Conservation (phyloP, 1,139 yeast genomes). For the Kluyveromyces sp. region DNA sequence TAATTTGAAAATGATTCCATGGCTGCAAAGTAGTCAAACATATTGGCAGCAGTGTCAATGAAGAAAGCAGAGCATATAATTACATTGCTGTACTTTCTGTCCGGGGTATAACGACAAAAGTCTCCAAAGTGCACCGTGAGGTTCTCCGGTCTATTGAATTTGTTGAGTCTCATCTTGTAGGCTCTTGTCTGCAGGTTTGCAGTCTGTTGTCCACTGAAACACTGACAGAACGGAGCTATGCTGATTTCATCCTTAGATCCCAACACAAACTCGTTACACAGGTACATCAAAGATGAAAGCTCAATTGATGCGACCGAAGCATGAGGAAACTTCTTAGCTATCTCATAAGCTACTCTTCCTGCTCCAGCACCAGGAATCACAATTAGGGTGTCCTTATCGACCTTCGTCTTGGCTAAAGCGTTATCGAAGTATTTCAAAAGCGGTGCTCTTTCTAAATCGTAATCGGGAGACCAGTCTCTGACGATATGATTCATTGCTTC, state of each 20-base stretch:
- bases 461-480: conserved; percentile 60
- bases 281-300: conserved; percentile 62
- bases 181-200: conserved; percentile 48
- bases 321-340: conserved; percentile 37
- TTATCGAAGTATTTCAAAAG: conserved; percentile 43
- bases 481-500: conserved; percentile 69
- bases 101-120: conserved; percentile 46
- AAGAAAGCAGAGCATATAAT: conserved; percentile 68
- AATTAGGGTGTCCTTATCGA: conserved; percentile 38
- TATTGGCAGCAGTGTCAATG: conserved; percentile 81
- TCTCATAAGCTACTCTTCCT: conserved; percentile 62
- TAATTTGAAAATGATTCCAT: conserved; percentile 45
- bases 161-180: conserved; percentile 34
- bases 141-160: conserved; percentile 38
- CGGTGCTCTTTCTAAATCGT: conserved; percentile 45
- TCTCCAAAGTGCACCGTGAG: conserved; percentile 54
- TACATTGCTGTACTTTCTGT: conserved; percentile 38
- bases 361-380: conserved; percentile 77
- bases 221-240: conserved; percentile 63
- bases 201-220: conserved; percentile 60
- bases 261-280: conserved; percentile 53
- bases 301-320: conserved; percentile 62
- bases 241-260: conserved; percentile 14
- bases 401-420: conserved; percentile 24
- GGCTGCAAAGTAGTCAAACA: conserved; percentile 62